Evolutionary conservation across 352 stramenopile genomes (phyloP), one percentile per base, ranked within the genome.

Genomic region (Globisporangium apiculatum): DNA sequence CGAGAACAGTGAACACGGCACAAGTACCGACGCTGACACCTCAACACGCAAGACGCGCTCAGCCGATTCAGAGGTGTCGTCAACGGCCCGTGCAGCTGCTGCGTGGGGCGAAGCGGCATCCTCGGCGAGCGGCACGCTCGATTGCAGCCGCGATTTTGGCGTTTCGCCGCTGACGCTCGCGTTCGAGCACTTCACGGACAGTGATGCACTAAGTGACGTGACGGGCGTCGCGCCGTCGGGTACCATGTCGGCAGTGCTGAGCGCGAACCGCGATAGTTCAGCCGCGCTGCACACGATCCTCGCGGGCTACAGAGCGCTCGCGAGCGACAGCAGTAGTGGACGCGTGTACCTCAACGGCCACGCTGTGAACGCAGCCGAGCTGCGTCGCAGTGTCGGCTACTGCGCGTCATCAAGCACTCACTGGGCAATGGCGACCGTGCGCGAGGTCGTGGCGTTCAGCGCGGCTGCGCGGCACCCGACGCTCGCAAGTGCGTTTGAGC

Each of bases 361-460:
- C 46, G 35, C 38, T 15, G 66, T 66, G n/a, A 68, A 24, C 37
- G 17, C 12, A 8, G 18, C 61, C 17, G 63, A 59, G 11, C 69
- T 73, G 31, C 58, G 62, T 35, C 66, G 62, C 15, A 54, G 40
- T 42, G 66, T 68, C 24, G 66, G 66, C 14, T 75, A 75, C 78
- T 68, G 60, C 24, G 50, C 57, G 38, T 82, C 91, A 60, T 80
- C 88, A 55, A 82, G 91, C 53, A 75, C 71, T 18, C 40, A 61
- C 48, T 65, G 60, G 60, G 60, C 57, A 37, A 41, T 43, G 36
- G 50, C 53, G 11, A 65, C 72, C 86, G 24, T 75, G 70, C 68
- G 83, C 31, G 88, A 97, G 57, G 76, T 79, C 11, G 83, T 97
- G 36, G 57, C 64, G 14, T 96, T 97, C 57, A 88, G 72, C 48